Conservation (phyloP, 73 alveolate species). For the Stentor roeselii region DNA sequence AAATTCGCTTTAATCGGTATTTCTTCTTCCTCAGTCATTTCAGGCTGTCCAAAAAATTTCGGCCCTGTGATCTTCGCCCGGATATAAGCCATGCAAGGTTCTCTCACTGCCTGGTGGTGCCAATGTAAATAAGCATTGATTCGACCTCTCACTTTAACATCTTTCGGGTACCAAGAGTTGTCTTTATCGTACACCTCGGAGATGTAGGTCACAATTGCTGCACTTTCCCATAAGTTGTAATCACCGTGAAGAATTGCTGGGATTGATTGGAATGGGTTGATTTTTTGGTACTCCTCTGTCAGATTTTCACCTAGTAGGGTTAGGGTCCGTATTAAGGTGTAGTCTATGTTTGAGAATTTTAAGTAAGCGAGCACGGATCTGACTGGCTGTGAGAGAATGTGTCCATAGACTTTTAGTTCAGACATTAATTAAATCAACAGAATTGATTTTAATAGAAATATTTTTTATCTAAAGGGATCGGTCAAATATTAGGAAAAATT, state of each 20-base stretch:
- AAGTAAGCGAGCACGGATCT: constrained; percentile 49
- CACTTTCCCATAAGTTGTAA: constrained; percentile 46
- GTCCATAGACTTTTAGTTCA: too few species aligned
- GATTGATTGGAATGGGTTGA: constrained; percentile 43
- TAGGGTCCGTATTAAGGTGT: constrained; percentile 21
- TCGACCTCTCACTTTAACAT: constrained; percentile 30
- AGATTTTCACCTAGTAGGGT: constrained; percentile 37
- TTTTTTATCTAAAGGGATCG: too few species aligned
- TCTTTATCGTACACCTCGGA: constrained; percentile 30
- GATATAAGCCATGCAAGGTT: not conserved
- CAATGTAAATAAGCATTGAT: constrained; percentile 51
- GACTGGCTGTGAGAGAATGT: constrained; percentile 41
- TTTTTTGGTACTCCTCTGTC: constrained; percentile 32
- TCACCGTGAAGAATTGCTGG: constrained; percentile 55
- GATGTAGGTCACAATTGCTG: constrained; percentile 54
- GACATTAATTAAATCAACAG: too few species aligned
- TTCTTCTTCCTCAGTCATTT: not conserved
- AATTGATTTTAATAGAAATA: too few species aligned
- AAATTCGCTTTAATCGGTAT: not conserved
- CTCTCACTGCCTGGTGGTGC: constrained; percentile 50
- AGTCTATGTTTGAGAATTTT: constrained; percentile 37
- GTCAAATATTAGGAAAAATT: too few species aligned
- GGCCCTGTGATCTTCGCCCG: not conserved
- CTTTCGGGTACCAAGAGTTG: constrained; percentile 61
- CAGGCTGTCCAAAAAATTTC: not conserved